Evolutionary conservation across 1,284 basidiomycete genomes (phyloP), one percentile per base, ranked within the genome.

Genomic region (Ceratobasidium sp.): DNA sequence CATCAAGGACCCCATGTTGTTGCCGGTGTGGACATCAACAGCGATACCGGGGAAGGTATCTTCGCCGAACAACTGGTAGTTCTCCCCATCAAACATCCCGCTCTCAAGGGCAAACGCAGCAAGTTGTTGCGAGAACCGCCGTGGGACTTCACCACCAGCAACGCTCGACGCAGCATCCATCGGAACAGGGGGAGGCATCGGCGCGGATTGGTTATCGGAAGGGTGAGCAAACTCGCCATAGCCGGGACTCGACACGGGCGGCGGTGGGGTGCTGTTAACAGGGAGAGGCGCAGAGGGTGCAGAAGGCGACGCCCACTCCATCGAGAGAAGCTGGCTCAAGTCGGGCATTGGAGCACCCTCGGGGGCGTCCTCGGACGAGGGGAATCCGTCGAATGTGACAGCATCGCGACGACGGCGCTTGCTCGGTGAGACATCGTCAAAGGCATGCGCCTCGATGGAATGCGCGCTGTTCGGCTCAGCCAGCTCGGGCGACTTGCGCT

Each of bases 381-480:
- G 71, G 48, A 74, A 74, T 2, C 71, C 71, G 4, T 74, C 71
- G 27, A 74, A 74, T 16, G 60, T 74, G 16, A 65, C 71, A 12
- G 71, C 71, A 38, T 74, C 71, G 7, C 71, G 71, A 27, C 71
- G 71, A 38, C 71, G 71, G 46, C 71, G 59, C 60, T 74, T 74
- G 50, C 67, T 69, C 27, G 71, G 71, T 1, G 60, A 64, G 23
- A 65, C n/a, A 23, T 54, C 71, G 14, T 52, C 46, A 27, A 57
- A 27, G 48, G 50, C 46, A 38, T 23, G 18, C 30, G 27, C 38
- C 23, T 16, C 27, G 20, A 46, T 23, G 27, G 12, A 20, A 5
- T 20, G 16, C n/a, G 30, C 5, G 71, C 50, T 50, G 27, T 38
- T 33, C 14, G 30, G 14, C 7, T 27, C 48, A 14, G 14, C 60